Evolutionary conservation across 331 rosid species (phyloP), one percentile per base, ranked within the genome.

Genomic region (Spiraea crenata): DNA sequence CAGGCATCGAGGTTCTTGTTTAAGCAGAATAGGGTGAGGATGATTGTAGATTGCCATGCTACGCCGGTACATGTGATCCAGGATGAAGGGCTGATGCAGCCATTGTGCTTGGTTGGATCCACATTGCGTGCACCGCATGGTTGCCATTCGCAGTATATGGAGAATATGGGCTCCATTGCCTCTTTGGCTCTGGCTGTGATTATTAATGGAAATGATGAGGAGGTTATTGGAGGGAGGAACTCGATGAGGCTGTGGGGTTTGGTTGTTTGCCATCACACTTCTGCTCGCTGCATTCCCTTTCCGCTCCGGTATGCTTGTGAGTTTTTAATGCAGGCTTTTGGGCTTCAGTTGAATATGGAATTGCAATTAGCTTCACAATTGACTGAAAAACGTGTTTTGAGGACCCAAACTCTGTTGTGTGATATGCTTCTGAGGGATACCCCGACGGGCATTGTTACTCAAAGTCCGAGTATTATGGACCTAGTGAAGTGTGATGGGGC

Each of bases 1-100:
- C 99, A 95, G 81, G 97, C 99, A 5, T 95, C 99, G 0, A 82
- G 99, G 89, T 95, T 95, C 73, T 81, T 95, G 86, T 95, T 95
- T 73, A 95, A 85, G 87, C 99, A 95, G 84, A 91, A 95, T 73
- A 79, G 99, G 42, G 97, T 89, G 63, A 78, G 99, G 74, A 95
- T 95, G 99, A 95, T 95, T 71, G 99, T 89, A 38, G 97, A 95
- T 56, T 95, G 99, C 49, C 76, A 86, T 66, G 92, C 93, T 50
- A 79, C 83, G 5, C 72, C 95, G 10, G 93, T 95, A 41, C 45
- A 59, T 74, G 97, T 95, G 16, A 61, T 89, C 44, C 99, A 95
- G 77, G 93, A 91, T 70, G 89, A 85, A 55, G 75, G 88, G 42
- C 92, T 95, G 48, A 63, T 73, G 84, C 97, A 95, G 80, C 93